These are phyloP conservation scores for Planoprotostelium fungivorum DNA, from an alignment of 78 protist species.

Conservation along the genomic window DNA sequence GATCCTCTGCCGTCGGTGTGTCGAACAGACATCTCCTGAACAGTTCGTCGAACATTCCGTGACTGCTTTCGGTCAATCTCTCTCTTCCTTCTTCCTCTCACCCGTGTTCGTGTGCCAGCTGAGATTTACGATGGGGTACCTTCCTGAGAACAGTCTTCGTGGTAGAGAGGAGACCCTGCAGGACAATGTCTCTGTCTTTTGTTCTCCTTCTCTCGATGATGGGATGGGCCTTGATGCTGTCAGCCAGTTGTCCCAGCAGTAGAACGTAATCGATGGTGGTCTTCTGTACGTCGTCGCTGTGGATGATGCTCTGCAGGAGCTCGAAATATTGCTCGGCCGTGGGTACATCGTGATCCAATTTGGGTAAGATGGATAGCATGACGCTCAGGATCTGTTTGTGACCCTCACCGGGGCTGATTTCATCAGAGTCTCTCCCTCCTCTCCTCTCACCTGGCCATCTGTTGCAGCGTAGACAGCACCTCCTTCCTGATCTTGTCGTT, in stretches of 20 bases:
- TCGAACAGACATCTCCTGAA: conserved; percentile 54
- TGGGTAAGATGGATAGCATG: not conserved
- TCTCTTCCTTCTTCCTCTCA: conserved; percentile 13
- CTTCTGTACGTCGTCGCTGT: conserved; percentile 5
- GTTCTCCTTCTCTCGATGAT: conserved; percentile 25
- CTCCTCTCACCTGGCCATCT: not conserved
- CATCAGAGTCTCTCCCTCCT: not conserved
- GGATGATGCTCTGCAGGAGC: not conserved
- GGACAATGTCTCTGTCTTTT: conserved; percentile 16
- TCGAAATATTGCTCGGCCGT: not conserved
- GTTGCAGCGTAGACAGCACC: not conserved
- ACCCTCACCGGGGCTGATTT: not conserved
- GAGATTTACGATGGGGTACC: not conserved
- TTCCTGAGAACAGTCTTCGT: not conserved
- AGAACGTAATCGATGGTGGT: not conserved
- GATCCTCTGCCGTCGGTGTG: conserved; percentile 54
- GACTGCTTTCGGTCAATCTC: conserved; percentile 20
- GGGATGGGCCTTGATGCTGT: conserved; percentile 41
- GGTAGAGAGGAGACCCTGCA: conserved; percentile 22
- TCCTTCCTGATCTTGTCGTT: not conserved
- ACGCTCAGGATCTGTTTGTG: not conserved
- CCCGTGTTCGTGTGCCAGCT: not conserved
- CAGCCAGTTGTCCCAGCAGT: conserved; percentile 3
- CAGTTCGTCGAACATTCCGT: conserved; percentile 19
- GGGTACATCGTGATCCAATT: not conserved